Evolutionary conservation across 169 alveolate species (phyloP).

Genomic region (Perkinsus chesapeaki): DNA sequence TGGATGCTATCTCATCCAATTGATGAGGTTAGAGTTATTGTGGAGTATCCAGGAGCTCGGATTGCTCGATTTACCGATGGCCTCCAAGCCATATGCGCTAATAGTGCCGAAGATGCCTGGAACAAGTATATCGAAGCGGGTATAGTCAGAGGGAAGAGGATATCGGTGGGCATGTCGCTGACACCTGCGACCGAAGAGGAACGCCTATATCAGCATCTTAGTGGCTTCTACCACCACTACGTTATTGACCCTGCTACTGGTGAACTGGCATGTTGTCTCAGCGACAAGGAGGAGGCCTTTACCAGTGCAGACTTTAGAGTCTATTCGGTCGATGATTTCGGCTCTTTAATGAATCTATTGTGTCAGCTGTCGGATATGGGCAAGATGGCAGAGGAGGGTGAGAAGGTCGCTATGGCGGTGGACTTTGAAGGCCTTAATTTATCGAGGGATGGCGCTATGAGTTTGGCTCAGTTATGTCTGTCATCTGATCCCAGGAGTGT

Average conservation of each 20-base stretch:
- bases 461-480: background rate
- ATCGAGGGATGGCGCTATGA: background rate
- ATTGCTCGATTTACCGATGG: background rate
- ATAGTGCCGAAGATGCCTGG: background rate
- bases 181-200: background rate
- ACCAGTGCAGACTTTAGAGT: background rate
- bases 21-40: background rate
- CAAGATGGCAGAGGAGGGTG: background rate
- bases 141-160: background rate
- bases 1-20: background rate
- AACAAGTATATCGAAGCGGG: background rate
- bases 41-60: background rate
- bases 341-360: background rate
- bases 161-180: background rate
- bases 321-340: background rate
- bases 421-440: slow-evolving; percentile 2
- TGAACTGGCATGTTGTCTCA: background rate
- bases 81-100: background rate
- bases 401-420: slow-evolving; percentile 2
- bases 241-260: background rate
- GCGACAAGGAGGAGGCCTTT: background rate
- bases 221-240: background rate
- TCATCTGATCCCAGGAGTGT: background rate
- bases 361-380: background rate
- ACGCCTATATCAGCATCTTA: background rate